phyloP scores from a whole-genome alignment of 129 eudicot species.

The Lonicera japonica region DNA sequence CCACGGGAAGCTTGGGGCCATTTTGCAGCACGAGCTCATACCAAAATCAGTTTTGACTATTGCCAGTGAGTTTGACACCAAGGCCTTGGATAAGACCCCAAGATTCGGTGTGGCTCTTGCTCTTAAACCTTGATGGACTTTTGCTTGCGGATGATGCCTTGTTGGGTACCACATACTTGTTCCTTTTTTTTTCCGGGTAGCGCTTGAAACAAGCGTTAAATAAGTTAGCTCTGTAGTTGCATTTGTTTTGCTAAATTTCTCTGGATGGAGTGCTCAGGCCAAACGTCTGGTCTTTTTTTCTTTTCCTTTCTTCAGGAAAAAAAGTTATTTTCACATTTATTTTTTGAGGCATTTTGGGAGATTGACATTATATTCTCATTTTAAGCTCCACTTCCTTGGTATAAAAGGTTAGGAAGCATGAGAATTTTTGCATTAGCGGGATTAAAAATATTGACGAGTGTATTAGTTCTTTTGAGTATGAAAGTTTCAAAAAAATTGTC shows the following conservation, averaged over 20 bases:
- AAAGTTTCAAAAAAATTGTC: too few species aligned
- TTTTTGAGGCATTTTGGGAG: not conserved
- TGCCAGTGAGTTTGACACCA: slow-evolving; percentile 82
- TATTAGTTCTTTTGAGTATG: not conserved
- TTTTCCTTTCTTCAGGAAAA: not conserved
- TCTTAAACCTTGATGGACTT: slow-evolving; percentile 56
- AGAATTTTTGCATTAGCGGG: too few species aligned
- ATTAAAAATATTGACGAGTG: not conserved
- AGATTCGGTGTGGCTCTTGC: slow-evolving; percentile 80
- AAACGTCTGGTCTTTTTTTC: not conserved
- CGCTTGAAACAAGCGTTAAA: not conserved
- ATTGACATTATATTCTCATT: too few species aligned
- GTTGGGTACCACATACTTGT: not conserved
- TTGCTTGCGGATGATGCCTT: not conserved
- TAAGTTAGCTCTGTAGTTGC: not conserved
- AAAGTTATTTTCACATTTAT: too few species aligned
- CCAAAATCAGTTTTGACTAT: slow-evolving; percentile 70
- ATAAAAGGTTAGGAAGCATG: too few species aligned
- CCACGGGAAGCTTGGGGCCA: slow-evolving; percentile 72
- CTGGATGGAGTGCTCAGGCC: not conserved
- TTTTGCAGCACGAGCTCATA: slow-evolving; percentile 81
- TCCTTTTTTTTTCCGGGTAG: not conserved
- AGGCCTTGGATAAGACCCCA: slow-evolving; percentile 85
- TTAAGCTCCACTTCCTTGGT: too few species aligned
- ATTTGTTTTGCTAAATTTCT: not conserved